Evolutionary conservation across 2,329 filamentous ascomycete species (phyloP), one percentile per base, ranked within the genome.

Genomic region (Cercospora sp.): DNA sequence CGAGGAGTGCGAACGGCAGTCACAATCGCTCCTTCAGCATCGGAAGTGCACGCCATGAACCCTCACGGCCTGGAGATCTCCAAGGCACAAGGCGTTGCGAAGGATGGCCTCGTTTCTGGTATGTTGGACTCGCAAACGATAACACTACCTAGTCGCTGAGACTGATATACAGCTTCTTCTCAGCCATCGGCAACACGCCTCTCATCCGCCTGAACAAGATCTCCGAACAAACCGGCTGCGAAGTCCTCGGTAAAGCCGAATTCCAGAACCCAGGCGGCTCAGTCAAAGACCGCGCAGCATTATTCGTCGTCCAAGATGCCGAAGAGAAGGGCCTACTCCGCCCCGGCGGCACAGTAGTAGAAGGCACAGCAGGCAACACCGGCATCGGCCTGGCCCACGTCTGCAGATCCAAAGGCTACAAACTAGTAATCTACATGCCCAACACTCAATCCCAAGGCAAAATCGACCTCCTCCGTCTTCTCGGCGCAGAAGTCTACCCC

Each of bases 401-500:
- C 66, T 98, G 95, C 83, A 89, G 94, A 69, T 92, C 90, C 42
- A 91, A 90, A 75, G 95, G 94, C 48, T 98, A 99, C 86, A 91
- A 91, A 79, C 89, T 97, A 61, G 94, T 98, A 78, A 99, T 99
- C 79, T 99, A 98, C 88, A 98, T 99, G 95, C 95, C 95, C 75
- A 91, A 99, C 85, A 98, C 94, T 60, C 95, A 98, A 83, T 97
- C 94, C 20, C 94, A 97, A 82, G 95, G 94, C 79, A 99, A 99
- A 85, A 92, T 99, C 78, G 95, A 98, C 80, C 86, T 99, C 63
- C 84, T 99, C 72, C 87, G 94, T 8, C 85, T 98, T 40, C 87
- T 99, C 9, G 95, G 95, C 72, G 95, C 95, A 28, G 94, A 98
- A 81, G 95, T 99, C 36, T 91, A 97, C 82, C 94, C 95, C 18